Base-by-base conservation (phyloP, 306 rosid species). In the Corylus heterophylla region DNA sequence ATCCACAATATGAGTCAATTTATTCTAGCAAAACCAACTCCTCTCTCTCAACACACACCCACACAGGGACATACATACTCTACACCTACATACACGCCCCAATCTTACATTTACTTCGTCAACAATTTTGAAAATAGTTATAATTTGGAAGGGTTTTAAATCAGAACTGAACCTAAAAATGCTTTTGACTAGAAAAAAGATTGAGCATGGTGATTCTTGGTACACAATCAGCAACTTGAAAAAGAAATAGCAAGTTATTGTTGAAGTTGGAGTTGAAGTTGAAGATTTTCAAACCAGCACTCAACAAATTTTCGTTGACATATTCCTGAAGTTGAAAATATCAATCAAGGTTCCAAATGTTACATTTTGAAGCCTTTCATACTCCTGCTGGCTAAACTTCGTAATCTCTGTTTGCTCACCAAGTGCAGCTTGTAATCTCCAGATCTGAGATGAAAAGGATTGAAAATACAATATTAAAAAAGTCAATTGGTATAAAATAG, bases 381-480 rank as follows among this genome's bases (percentile, higher is more conserved):
- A 88, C 81, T 90, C 98, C 87, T 90, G 93, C 80, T 89, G 91
- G 81, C 96, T 92, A 54, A 31, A 81, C 54, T 86, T 92, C 5
- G 96, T 94, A 83, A 92, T 79, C 86, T 92, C 91, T 62, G 97
- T 84, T 84, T 94, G 98, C 85, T 92, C 94, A 75, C 94, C 85
- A 31, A 94, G 85, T 73, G 97, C 97, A 84, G 94, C 93, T 84
- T 94, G 97, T 79, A 94, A 86, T 88, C 88, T 92, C 97, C 97
- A 92, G 77, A 94, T 88, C 98, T 94, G 85, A n/a, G 51, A 73
- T 66, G 51, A 48, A 54, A 76, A 78, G 61, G 77, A 78, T 12
- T 55, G 54, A 12, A 51, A 80, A 79, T 83, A 82, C 51, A 50
- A 69, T 0, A 69, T 42, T 5, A 55, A 35, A 22, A 25, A 4